phyloP scores from a whole-genome alignment of 2,329 filamentous ascomycete genomes.

The Aulographum hederae region DNA sequence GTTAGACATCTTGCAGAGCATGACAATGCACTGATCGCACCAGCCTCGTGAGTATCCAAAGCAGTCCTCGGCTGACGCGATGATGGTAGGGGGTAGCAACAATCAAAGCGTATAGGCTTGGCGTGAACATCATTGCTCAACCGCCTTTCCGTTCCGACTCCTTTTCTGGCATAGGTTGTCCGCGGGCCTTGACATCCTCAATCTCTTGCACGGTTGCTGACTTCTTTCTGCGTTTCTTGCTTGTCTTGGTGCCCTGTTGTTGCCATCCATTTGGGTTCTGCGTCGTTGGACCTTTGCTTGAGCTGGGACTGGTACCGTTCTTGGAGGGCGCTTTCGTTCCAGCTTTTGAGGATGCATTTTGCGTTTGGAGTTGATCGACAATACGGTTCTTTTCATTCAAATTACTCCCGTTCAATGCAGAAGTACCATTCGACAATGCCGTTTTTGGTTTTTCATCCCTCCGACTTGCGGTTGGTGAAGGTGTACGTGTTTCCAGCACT shows the following conservation, averaged over 20 bases:
- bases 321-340: conserved; percentile 9
- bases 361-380: background rate
- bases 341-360: conserved; percentile 6
- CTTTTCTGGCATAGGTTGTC: conserved; percentile 24
- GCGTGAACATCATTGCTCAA: too few species aligned
- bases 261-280: conserved; percentile 9
- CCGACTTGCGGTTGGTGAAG: conserved; percentile 45
- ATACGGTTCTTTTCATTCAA: background rate
- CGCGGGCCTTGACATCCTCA: conserved; percentile 12
- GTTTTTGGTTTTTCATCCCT: conserved; percentile 26
- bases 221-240: conserved; percentile 7
- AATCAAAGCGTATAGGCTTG: too few species aligned
- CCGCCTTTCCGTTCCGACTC: conserved; percentile 28
- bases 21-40: too few species aligned
- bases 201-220: conserved; percentile 9
- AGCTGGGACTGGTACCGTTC: background rate
- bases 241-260: conserved; percentile 9
- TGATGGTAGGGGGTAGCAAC: too few species aligned
- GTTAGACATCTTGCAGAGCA: too few species aligned
- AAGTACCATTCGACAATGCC: conserved; percentile 6
- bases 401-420: background rate
- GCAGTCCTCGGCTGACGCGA: too few species aligned
- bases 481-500: conserved; percentile 54
- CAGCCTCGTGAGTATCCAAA: too few species aligned
- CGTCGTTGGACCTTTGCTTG: conserved; percentile 10